These are phyloP conservation scores for Cercospora sojina DNA, from an alignment of 2,329 filamentous ascomycete genomes.

Conservation along the genomic window DNA sequence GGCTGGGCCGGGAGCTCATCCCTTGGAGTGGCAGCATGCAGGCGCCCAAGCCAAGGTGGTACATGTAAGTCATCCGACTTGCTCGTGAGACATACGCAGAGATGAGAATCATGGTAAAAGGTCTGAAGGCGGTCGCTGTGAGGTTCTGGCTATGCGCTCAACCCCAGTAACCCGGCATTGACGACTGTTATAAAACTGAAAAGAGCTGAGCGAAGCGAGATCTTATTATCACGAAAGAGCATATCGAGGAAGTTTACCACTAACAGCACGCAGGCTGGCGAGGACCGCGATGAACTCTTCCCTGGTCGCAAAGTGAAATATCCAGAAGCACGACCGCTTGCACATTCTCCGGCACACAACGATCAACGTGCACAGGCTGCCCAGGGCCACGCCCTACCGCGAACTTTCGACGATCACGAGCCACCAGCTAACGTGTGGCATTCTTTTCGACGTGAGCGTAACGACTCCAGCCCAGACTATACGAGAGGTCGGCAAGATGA, in stretches of 20 bases:
- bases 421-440: slow-evolving; percentile 2
- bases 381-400: not conserved
- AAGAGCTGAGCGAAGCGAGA: slow-evolving; percentile 62
- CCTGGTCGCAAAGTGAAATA: not conserved
- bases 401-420: not conserved
- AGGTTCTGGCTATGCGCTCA: slow-evolving; percentile 43
- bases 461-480: not conserved
- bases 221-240: not conserved
- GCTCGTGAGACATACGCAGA: slow-evolving; percentile 33
- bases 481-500: not conserved
- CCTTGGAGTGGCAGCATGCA: not conserved
- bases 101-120: slow-evolving; percentile 64
- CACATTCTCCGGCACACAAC: not conserved
- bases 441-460: not conserved
- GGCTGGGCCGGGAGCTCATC: not conserved
- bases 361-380: not conserved
- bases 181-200: slow-evolving; percentile 58
- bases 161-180: slow-evolving; percentile 28
- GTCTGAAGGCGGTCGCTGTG: slow-evolving; percentile 53
- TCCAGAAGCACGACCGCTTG: not conserved
- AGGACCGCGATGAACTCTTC: not conserved
- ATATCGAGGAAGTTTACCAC: not conserved
- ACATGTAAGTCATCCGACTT: not conserved
- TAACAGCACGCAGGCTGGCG: slow-evolving; percentile 2
- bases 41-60: not conserved